phyloP scores from a whole-genome alignment of 768 basidiomycete genomes.

The Lactarius vividus region DNA sequence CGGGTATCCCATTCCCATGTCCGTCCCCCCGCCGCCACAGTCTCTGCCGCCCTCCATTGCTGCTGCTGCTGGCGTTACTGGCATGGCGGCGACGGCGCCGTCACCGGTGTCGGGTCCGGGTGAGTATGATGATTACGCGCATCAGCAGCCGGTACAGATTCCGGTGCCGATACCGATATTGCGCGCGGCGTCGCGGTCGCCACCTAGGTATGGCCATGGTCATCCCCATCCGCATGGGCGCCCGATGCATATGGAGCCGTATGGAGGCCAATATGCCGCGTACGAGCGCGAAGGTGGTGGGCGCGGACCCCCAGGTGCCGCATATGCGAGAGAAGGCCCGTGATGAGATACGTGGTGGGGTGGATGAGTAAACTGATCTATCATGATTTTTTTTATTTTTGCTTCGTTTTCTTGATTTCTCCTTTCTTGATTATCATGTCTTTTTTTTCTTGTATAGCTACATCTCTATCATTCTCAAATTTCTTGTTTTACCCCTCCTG shows the following conservation, averaged over 20 bases:
- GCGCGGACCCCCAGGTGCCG: slow-evolving; percentile 10
- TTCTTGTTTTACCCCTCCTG: no score
- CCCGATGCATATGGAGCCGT: background rate
- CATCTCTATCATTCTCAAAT: background rate
- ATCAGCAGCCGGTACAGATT: background rate
- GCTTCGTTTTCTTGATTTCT: no score
- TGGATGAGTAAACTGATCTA: background rate
- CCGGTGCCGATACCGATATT: slow-evolving; percentile 20
- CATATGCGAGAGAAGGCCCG: slow-evolving; percentile 10
- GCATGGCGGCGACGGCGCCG: background rate
- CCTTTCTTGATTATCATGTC: background rate
- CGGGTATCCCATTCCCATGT: slow-evolving; percentile 8
- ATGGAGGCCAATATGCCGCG: slow-evolving; percentile 9
- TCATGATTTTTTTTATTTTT: background rate
- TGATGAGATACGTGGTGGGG: background rate
- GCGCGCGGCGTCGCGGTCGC: background rate
- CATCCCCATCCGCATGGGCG: slow-evolving; percentile 10
- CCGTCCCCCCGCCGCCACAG: background rate
- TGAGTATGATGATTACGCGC: background rate
- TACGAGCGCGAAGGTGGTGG: slow-evolving; percentile 15
- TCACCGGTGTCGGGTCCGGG: background rate
- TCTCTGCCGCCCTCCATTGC: background rate
- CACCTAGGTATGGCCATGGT: background rate
- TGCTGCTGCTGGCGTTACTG: background rate
- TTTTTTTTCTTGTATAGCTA: background rate